Percentiles rank a stretch among this genome's conserved stretches.
These are phyloP conservation scores for Dendrobium nobile DNA, from an alignment of 106 monocot genomes.

Conservation along the genomic window DNA sequence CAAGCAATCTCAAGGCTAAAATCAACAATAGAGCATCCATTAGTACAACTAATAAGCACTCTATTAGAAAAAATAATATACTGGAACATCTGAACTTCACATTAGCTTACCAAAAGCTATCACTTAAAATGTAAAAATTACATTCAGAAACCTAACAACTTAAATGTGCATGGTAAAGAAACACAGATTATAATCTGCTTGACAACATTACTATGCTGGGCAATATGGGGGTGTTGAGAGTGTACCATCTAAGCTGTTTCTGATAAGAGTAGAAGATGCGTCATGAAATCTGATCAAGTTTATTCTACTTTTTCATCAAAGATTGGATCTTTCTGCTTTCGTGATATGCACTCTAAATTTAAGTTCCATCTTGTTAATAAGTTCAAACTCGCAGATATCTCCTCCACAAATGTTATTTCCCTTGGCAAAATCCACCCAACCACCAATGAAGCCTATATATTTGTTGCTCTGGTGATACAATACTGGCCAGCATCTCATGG, in stretches of 20 bases:
- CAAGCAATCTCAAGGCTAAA: not conserved
- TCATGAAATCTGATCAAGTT: not conserved
- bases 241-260: not conserved
- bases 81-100: not conserved
- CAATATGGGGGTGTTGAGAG: not conserved
- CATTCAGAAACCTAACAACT: not conserved
- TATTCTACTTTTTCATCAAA: not conserved
- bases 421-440: slow-evolving; percentile 29
- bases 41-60: not conserved
- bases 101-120: not conserved
- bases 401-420: slow-evolving; percentile 24
- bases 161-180: not conserved
- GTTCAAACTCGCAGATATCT: slow-evolving; percentile 26
- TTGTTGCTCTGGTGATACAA: slow-evolving; percentile 25
- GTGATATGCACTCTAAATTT: slow-evolving; percentile 12
- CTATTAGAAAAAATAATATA: not conserved
- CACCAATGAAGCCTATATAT: slow-evolving; percentile 29
- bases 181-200: not conserved
- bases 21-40: not conserved
- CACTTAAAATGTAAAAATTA: not conserved
- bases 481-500: slow-evolving; percentile 24
- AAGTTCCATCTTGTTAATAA: slow-evolving; percentile 3
- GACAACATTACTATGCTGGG: not conserved
- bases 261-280: not conserved
- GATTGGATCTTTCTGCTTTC: not conserved